Base-by-base conservation (phyloP, 371 early-diverging fungal genomes). In the Mortierella sp. region DNA sequence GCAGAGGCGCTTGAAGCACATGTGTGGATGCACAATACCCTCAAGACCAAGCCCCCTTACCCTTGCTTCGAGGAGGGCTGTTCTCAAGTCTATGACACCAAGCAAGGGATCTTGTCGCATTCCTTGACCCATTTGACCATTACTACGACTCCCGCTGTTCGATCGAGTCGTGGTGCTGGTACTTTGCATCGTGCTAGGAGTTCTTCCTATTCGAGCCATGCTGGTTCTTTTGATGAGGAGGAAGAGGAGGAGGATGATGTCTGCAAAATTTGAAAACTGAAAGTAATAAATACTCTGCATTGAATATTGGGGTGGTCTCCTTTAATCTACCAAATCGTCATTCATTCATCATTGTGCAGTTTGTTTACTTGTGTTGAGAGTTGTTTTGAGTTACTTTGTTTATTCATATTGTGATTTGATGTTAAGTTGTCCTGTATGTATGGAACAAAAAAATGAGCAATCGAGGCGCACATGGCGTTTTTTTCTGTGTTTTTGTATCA, bases 11-110 rank as follows among this genome's bases (percentile, higher is more conserved):
- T 84, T 54, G 81, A 84, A 4, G 78, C 78, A 54, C 84, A 84
- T 78, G 57, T 84, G 42, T 84, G 78, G 75, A 84, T 84, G 84
- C 84, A 84, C 55, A 80, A 84, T n/a, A 84, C 84, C 14, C 70
- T 84, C 47, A 84, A 80, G 81, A 84, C 81, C 24, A 75, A 72
- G 44, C 84, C 84, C 13, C 84, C 84, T 4, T 84, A 84, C 60
- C 84, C 84, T 19, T 84, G 84, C 65, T 84, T 84, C 44, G 84
- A 84, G 55, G 84, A 84, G 11, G 81, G 79, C 8, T 84, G 84
- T 45, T 75, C 75, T 19, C 73, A 78, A 55, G 84, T 84, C 38
- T 84, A 72, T 70, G 84, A 84, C 28, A 84, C 84, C n/a, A 84
- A 84, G 52, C 42, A 75, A 3, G 81, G 79, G 13, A 81, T 84